phyloP scores from a whole-genome alignment of 2,329 filamentous ascomycete species.

The Claviceps citrina region DNA sequence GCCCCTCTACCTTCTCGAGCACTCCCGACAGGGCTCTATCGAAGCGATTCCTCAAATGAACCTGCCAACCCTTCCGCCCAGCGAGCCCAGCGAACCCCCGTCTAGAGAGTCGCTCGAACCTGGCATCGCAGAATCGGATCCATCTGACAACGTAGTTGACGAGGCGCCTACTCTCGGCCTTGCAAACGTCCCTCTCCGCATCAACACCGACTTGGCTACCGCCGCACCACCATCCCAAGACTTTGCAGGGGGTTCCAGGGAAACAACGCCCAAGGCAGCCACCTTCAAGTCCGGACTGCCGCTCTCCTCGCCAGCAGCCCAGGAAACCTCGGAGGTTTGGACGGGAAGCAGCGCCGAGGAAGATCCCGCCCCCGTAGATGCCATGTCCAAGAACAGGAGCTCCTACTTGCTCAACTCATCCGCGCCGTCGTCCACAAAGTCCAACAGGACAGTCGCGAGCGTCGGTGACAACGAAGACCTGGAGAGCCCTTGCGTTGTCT shows the following conservation, averaged over 20 bases:
- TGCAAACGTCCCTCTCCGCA: slow-evolving; percentile 18
- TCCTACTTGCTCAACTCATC: slow-evolving; percentile 27
- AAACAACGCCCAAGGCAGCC: slow-evolving; percentile 56
- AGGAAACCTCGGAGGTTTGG: slow-evolving; percentile 4
- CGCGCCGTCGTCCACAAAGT: slow-evolving; percentile 20
- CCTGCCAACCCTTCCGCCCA: slow-evolving; percentile 35
- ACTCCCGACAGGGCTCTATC: slow-evolving; percentile 25
- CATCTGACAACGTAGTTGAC: slow-evolving; percentile 15
- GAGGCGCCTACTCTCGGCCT: slow-evolving; percentile 9
- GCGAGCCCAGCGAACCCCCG: slow-evolving; percentile 17
- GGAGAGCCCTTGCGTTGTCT: slow-evolving; percentile 11
- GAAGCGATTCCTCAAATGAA: slow-evolving; percentile 18
- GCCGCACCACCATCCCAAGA: slow-evolving; percentile 24
- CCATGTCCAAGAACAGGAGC: slow-evolving; percentile 27
- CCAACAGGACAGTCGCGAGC: slow-evolving; percentile 13
- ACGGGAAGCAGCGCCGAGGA: slow-evolving; percentile 14
- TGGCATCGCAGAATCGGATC: slow-evolving; percentile 14
- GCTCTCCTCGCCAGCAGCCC: slow-evolving; percentile 8
- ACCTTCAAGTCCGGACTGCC: slow-evolving; percentile 21
- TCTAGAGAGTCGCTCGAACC: slow-evolving; percentile 21
- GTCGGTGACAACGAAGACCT: slow-evolving; percentile 9
- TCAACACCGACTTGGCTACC: slow-evolving; percentile 24
- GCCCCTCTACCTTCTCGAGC: slow-evolving; percentile 70
- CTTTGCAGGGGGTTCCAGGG: slow-evolving; percentile 43
- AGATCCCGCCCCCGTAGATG: slow-evolving; percentile 24